These are phyloP conservation scores for Ganoderma sp. DNA, from an alignment of 1,284 basidiomycete species.

Conservation along the genomic window DNA sequence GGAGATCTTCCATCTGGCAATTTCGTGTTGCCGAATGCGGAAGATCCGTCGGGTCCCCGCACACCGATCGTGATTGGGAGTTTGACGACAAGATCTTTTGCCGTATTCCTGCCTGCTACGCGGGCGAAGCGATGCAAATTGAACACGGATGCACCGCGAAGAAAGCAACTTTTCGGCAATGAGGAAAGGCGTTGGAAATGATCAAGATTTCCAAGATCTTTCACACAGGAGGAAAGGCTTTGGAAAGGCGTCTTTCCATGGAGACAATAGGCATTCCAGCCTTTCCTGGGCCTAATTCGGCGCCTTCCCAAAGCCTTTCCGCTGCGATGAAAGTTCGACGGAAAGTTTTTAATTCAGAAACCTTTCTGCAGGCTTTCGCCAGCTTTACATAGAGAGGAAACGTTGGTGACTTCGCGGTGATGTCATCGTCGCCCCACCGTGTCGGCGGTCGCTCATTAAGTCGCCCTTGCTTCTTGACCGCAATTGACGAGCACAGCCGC, in stretches of 20 bases:
- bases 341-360: not conserved
- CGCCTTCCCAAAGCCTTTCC: not conserved
- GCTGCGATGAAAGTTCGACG: not conserved
- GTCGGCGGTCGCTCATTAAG: constrained; percentile 19
- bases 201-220: not conserved
- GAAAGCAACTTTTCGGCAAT: not conserved
- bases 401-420: too few species aligned
- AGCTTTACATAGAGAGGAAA: too few species aligned
- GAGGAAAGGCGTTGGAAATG: not conserved
- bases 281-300: not conserved
- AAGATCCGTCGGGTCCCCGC: constrained; percentile 28
- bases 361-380: not conserved
- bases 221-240: not conserved
- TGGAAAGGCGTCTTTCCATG: not conserved
- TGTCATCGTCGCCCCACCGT: constrained; percentile 27
- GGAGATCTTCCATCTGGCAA: constrained; percentile 30
- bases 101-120: constrained; percentile 23
- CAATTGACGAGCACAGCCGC: constrained; percentile 15
- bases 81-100: constrained; percentile 24
- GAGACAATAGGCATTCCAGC: not conserved
- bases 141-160: constrained; percentile 5
- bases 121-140: constrained; percentile 19
- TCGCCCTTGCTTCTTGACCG: constrained; percentile 18
- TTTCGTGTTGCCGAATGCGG: constrained; percentile 22
- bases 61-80: constrained; percentile 25